Evolutionary conservation across 2,329 filamentous ascomycete species (phyloP), one percentile per base, ranked within the genome.

Genomic region (Coniochaeta hoffmannii): DNA sequence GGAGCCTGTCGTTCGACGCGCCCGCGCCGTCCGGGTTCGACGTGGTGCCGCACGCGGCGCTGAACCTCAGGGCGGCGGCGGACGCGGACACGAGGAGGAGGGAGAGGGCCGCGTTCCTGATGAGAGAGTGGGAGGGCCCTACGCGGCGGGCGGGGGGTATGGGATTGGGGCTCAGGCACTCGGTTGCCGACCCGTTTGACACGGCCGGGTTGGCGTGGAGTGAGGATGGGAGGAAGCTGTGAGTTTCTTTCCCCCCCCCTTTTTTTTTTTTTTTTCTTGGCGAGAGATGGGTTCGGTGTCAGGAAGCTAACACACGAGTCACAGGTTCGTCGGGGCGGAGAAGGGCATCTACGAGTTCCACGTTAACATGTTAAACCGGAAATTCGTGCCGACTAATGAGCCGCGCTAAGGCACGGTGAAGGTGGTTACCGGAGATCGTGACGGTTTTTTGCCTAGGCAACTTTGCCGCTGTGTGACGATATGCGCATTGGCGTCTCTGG

Each of bases 291-390:
- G 36, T 28, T 24, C 54, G 22, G 10, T 14, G 35, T 19, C 53
- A 49, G 46, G 10, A 36, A 56, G 53, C 52, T 3, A 6, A 41
- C 36, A 22, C 8, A 36, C 7, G n/a, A 35, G 4, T 2, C n/a
- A 7, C 53, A 87, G 83, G 55, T 86, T 80, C 62, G 73, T 86
- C 38, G 84, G 80, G 19, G 80, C 83, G 32, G 85, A 89, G 65
- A 84, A 89, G 61, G 88, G 88, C 55, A 86, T 92, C 54, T 89
- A 89, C 64, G 87, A 91, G 70, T 83, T 89, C 62, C 79, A 78
- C 32, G 77, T 92, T 60, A 85, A 90, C 65, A 63, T 85, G 17
- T 75, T 80, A 51, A 76, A 73, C 56, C 77, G 88, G 57, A 88
- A 83, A 68, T 71, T 78, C 31, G 79, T 76, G 59, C 80, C 83